These are phyloP conservation scores for Sporobolomyces phaffii DNA, from an alignment of 768 basidiomycete genomes.

Conservation along the genomic window DNA sequence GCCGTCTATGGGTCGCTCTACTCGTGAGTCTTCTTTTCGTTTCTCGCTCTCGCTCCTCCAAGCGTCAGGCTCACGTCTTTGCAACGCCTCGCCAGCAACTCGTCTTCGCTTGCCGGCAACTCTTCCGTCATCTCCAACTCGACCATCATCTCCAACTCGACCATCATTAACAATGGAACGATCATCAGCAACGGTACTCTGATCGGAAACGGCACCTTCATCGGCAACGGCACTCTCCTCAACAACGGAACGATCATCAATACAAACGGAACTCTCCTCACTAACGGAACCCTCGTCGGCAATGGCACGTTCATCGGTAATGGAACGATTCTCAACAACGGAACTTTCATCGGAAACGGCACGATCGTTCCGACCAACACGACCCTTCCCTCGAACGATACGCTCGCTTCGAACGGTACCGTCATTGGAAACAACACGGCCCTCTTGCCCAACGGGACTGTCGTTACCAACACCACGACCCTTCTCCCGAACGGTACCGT, in stretches of 20 bases:
- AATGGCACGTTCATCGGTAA: conserved; percentile 6
- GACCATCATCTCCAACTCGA: conserved; percentile 10
- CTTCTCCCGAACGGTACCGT: conserved; percentile 1
- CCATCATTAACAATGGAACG: background rate
- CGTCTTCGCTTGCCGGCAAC: conserved; percentile 9
- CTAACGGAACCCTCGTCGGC: too few species aligned
- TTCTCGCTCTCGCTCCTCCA: background rate
- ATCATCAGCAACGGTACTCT: background rate
- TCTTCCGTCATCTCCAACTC: conserved; percentile 1
- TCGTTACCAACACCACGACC: background rate
- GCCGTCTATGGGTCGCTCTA: conserved; percentile 4
- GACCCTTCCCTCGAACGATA: background rate
- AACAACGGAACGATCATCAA: background rate
- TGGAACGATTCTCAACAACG: conserved; percentile 1
- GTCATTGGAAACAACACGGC: background rate
- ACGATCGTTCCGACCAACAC: background rate
- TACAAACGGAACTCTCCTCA: background rate
- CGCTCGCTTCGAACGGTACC: background rate
- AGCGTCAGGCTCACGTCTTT: background rate
- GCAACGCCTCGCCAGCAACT: background rate
- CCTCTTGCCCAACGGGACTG: conserved; percentile 1
- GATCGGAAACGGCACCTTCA: background rate
- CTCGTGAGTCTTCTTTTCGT: background rate
- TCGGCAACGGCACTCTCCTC: background rate
- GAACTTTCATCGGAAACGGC: conserved; percentile 7